Percentiles rank a stretch among this genome's conserved stretches.
Conservation (phyloP, 148 eudicot species). For the Drosera capensis region DNA sequence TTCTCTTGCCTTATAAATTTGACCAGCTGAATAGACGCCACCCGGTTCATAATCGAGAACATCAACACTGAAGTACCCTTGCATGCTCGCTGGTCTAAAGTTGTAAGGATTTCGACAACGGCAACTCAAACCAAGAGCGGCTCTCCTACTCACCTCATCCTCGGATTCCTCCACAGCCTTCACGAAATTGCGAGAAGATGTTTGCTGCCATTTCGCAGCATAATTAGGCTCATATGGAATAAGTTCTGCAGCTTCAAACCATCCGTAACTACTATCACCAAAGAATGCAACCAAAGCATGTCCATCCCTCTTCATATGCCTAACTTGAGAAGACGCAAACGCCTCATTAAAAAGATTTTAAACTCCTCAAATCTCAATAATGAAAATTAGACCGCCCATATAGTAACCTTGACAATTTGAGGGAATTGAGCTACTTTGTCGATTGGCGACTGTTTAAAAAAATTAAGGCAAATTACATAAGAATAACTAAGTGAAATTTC, state of each 20-base stretch:
- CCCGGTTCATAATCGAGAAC: conserved; percentile 53
- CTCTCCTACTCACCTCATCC: no score
- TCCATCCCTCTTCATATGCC: neutral
- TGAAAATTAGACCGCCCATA: no score
- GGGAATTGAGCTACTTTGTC: no score
- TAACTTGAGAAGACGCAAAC: neutral
- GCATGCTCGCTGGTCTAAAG: conserved; percentile 33
- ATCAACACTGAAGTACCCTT: conserved; percentile 53
- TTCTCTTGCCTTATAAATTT: conserved; percentile 54
- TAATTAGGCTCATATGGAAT: conserved; percentile 52
- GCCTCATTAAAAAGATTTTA: no score
- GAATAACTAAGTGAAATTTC: no score
- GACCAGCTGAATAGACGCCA: conserved; percentile 33
- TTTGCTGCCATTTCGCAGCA: conserved; percentile 57
- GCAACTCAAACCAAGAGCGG: conserved; percentile 61
- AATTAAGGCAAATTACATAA: no score
- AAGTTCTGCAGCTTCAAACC: conserved; percentile 68
- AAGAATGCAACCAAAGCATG: neutral
- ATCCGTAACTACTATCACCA: conserved; percentile 5
- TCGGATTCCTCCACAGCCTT: conserved; percentile 85
- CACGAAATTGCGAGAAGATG: conserved; percentile 30
- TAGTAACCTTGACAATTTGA: no score
- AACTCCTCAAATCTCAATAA: no score
- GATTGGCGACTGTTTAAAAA: no score
- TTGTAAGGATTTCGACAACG: conserved; percentile 49